Percentiles rank a stretch among this genome's conserved stretches.
These are phyloP conservation scores for Globisporangium splendens DNA, from an alignment of 352 stramenopile species.

Conservation along the genomic window DNA sequence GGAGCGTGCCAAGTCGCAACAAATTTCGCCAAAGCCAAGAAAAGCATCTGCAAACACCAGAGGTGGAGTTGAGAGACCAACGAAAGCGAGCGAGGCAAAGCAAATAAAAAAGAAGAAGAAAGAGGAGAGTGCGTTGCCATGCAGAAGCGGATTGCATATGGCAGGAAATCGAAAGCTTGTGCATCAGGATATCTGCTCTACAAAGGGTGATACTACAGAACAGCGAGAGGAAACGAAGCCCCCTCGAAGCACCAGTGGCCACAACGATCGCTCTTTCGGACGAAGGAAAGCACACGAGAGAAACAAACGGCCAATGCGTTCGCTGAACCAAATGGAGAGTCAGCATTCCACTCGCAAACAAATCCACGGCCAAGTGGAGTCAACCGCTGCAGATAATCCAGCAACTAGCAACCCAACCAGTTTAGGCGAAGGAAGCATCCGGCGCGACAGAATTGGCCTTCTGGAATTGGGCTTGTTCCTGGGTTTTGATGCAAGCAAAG, in stretches of 20 bases:
- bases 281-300: background rate
- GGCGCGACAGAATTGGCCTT: no score
- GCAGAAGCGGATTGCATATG: slow-evolving; percentile 37
- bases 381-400: no score
- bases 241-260: no score
- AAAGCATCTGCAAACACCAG: background rate
- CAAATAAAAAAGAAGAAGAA: background rate
- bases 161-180: slow-evolving; percentile 30
- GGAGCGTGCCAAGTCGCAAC: slow-evolving; percentile 7
- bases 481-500: no score
- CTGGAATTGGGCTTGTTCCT: no score
- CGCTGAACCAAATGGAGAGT: background rate
- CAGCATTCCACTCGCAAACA: no score
- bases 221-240: slow-evolving; percentile 12
- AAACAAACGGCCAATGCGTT: no score
- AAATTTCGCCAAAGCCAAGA: background rate
- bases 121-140: slow-evolving; percentile 9
- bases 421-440: no score
- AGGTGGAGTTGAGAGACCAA: background rate
- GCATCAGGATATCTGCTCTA: slow-evolving; percentile 1
- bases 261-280: background rate
- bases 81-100: slow-evolving; percentile 9
- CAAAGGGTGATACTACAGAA: slow-evolving; percentile 11
- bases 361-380: no score
- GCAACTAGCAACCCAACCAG: no score